Percentiles rank a stretch among this genome's conserved stretches.
These are phyloP conservation scores for Didymella sp. DNA, from an alignment of 2,329 filamentous ascomycete species.

Conservation along the genomic window DNA sequence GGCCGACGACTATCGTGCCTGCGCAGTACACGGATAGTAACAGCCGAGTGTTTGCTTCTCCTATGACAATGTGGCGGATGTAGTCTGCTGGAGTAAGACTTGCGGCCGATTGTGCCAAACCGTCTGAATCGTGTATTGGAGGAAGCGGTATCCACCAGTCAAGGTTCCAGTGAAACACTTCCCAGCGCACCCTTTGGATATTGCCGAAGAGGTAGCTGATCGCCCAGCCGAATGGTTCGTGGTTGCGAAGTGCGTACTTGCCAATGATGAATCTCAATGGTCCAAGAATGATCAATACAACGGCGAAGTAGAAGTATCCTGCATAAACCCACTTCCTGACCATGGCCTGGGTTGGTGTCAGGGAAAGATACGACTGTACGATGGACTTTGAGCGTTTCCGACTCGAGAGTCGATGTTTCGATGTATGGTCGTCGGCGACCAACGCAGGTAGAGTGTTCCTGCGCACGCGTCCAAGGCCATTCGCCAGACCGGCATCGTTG, in stretches of 20 bases:
- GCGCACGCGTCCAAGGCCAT: conserved; percentile 28
- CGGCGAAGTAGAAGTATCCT: conserved; percentile 73
- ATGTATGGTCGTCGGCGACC: conserved; percentile 30
- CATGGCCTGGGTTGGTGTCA: conserved; percentile 80
- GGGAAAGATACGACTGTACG: conserved; percentile 73
- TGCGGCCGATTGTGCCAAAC: conserved; percentile 18
- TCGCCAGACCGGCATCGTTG: conserved; percentile 2
- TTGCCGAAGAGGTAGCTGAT: conserved; percentile 88
- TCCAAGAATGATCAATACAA: conserved; percentile 70
- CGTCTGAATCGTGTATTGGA: conserved; percentile 43
- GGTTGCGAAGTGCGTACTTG: conserved; percentile 68
- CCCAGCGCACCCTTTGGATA: conserved; percentile 72
- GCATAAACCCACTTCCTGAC: conserved; percentile 86
- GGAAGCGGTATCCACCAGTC: conserved; percentile 80
- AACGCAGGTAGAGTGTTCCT: conserved; percentile 47
- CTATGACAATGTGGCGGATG: conserved; percentile 69
- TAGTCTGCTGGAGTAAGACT: conserved; percentile 60
- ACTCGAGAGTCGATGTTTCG: conserved; percentile 29
- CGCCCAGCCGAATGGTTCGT: conserved; percentile 92
- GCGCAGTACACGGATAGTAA: conserved; percentile 77
- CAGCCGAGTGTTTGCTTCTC: conserved; percentile 82
- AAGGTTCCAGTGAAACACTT: conserved; percentile 72
- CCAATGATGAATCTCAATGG: conserved; percentile 75
- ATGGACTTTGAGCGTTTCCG: conserved; percentile 44
- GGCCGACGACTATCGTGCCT: conserved; percentile 70